Evolutionary conservation across 768 basidiomycete species (phyloP).

Genomic region (Suillus americanus): DNA sequence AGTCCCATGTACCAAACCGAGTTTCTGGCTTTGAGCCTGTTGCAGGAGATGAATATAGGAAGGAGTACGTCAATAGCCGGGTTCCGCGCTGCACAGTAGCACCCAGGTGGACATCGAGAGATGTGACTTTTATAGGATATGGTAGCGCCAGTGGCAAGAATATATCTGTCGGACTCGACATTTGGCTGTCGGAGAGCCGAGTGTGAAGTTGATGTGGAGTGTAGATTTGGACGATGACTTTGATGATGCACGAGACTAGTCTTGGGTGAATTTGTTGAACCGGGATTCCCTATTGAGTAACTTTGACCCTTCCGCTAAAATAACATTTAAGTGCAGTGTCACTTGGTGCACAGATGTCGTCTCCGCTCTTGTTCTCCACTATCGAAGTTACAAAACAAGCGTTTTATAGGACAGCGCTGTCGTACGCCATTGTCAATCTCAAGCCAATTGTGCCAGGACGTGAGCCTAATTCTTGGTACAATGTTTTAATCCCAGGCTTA

Average conservation of each 20-base stretch:
- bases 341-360: constrained; percentile 7
- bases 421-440: constrained; percentile 90
- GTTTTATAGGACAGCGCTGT: constrained; percentile 67
- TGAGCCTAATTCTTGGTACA: constrained; percentile 44
- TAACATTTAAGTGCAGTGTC: not conserved
- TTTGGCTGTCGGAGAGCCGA: constrained; percentile 21
- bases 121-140: constrained; percentile 82
- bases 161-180: constrained; percentile 70
- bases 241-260: constrained; percentile 3
- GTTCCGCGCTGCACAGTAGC: constrained; percentile 64
- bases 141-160: constrained; percentile 76
- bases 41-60: constrained; percentile 51
- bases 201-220: not conserved
- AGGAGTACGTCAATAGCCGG: constrained; percentile 83
- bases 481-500: not conserved
- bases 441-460: constrained; percentile 94
- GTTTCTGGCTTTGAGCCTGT: constrained; percentile 56
- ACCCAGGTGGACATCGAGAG: constrained; percentile 52
- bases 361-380: constrained; percentile 65
- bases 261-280: not conserved
- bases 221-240: constrained; percentile 3
- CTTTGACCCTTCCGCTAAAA: not conserved
- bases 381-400: constrained; percentile 77
- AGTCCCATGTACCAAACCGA: constrained; percentile 90
- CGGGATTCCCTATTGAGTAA: constrained; percentile 5